Conservation (phyloP, 1,139 yeast genomes). For the Debaryomyces subglobosus region DNA sequence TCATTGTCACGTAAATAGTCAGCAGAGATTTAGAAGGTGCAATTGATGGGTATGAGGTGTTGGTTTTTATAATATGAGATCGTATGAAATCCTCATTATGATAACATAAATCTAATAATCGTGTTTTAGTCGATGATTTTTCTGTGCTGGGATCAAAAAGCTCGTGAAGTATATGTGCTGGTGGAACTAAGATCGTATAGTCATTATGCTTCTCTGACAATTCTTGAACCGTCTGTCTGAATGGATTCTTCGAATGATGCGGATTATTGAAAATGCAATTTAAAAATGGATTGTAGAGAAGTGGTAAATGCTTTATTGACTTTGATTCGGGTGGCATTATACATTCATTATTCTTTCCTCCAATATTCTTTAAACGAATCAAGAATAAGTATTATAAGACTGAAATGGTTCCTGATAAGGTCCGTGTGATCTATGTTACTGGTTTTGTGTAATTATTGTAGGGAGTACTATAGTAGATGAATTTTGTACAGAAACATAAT, state of each 20-base stretch:
- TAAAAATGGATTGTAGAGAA: slow-evolving; percentile 63
- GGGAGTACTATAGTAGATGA: neutral
- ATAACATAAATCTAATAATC: slow-evolving; percentile 60
- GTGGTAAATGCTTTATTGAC: slow-evolving; percentile 31
- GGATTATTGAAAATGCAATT: slow-evolving; percentile 73
- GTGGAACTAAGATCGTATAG: slow-evolving; percentile 64
- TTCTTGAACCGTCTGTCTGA: slow-evolving; percentile 49
- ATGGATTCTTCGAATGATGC: slow-evolving; percentile 51
- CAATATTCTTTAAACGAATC: neutral
- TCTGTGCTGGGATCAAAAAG: slow-evolving; percentile 53
- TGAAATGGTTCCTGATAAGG: neutral
- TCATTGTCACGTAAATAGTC: slow-evolving; percentile 58
- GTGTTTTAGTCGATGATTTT: slow-evolving; percentile 27
- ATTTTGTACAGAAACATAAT: neutral
- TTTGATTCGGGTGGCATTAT: slow-evolving; percentile 9
- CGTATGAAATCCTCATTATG: slow-evolving; percentile 64
- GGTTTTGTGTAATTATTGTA: slow-evolving; percentile 6
- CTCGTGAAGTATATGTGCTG: slow-evolving; percentile 52
- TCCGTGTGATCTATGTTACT: neutral
- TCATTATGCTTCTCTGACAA: slow-evolving; percentile 46
- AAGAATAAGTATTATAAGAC: neutral
- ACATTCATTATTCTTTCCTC: neutral
- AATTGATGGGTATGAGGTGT: slow-evolving; percentile 21
- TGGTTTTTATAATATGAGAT: slow-evolving; percentile 62
- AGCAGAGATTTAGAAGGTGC: slow-evolving; percentile 45